Conservation (phyloP, 768 basidiomycete genomes). For the Podaxis mareebaensis region DNA sequence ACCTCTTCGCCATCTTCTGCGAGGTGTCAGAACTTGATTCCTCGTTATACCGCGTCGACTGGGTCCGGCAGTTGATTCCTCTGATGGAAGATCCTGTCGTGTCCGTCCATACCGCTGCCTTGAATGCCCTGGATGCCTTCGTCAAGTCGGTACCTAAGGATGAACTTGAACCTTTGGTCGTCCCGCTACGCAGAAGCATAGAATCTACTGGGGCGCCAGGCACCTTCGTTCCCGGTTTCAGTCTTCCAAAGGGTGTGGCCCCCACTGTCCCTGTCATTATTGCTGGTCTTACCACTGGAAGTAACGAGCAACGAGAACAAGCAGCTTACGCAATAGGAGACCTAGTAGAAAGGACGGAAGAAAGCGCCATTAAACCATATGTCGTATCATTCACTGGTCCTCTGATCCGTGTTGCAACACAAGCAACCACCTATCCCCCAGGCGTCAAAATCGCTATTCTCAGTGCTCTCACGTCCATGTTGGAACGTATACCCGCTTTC, state of each 20-base stretch:
- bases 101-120: slow-evolving; percentile 78
- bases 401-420: slow-evolving; percentile 91
- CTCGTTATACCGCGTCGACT: slow-evolving; percentile 87
- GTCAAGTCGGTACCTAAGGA: slow-evolving; percentile 92
- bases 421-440: slow-evolving; percentile 86
- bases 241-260: slow-evolving; percentile 77
- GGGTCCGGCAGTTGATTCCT: slow-evolving; percentile 88
- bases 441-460: slow-evolving; percentile 93
- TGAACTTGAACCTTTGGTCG: slow-evolving; percentile 87
- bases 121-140: slow-evolving; percentile 81
- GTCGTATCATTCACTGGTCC: slow-evolving; percentile 96
- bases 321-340: slow-evolving; percentile 97
- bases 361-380: slow-evolving; percentile 85
- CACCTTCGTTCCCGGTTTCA: slow-evolving; percentile 81
- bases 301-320: slow-evolving; percentile 92
- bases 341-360: slow-evolving; percentile 85
- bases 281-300: slow-evolving; percentile 91
- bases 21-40: slow-evolving; percentile 80
- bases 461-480: slow-evolving; percentile 79
- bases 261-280: slow-evolving; percentile 87
- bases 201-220: slow-evolving; percentile 84
- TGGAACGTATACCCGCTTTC: slow-evolving; percentile 82
- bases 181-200: slow-evolving; percentile 85
- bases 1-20: slow-evolving; percentile 81
- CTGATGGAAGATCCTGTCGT: slow-evolving; percentile 78